Evolutionary conservation across 257 asterid species (phyloP).

Genomic region (Buddleja alternifolia): DNA sequence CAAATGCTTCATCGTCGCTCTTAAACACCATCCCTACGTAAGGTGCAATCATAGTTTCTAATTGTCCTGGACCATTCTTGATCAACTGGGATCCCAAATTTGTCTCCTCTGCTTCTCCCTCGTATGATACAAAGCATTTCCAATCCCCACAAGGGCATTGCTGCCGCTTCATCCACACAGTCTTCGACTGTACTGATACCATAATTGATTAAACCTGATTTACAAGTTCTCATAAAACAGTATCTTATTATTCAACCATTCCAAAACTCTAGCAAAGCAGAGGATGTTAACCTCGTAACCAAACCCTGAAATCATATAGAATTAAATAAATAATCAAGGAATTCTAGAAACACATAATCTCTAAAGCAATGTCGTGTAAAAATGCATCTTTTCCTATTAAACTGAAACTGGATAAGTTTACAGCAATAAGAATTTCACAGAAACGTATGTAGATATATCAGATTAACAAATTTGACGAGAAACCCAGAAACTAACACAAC

Average conservation of each 20-base stretch:
- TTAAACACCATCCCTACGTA: conserved; percentile 70
- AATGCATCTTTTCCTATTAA: too few species aligned
- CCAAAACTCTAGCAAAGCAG: conserved; percentile 3
- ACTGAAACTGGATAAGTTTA: neutral
- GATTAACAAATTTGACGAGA: conserved; percentile 5
- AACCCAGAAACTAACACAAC: conserved; percentile 26
- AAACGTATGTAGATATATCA: neutral
- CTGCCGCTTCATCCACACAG: conserved; percentile 63
- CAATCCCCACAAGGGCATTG: conserved; percentile 81
- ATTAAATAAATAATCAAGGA: conserved; percentile 9
- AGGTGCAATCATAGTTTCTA: conserved; percentile 48
- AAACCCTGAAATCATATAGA: conserved; percentile 31
- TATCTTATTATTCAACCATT: conserved; percentile 3
- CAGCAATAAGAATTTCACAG: neutral
- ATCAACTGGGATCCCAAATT: conserved; percentile 37
- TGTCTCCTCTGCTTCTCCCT: conserved; percentile 47
- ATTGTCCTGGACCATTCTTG: conserved; percentile 41
- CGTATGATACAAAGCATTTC: conserved; percentile 63
- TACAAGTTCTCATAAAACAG: conserved; percentile 6
- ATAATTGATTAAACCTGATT: conserved; percentile 30
- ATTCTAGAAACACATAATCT: neutral
- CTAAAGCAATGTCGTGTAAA: neutral
- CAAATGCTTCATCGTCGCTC: conserved; percentile 61
- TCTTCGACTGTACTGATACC: conserved; percentile 48
- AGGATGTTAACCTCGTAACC: conserved; percentile 1